Percentiles rank a stretch among this genome's conserved stretches.
Evolutionary conservation across 225 moss, liverwort and hornwort genomes (phyloP).

Genomic region (Straminergon stramineum): DNA sequence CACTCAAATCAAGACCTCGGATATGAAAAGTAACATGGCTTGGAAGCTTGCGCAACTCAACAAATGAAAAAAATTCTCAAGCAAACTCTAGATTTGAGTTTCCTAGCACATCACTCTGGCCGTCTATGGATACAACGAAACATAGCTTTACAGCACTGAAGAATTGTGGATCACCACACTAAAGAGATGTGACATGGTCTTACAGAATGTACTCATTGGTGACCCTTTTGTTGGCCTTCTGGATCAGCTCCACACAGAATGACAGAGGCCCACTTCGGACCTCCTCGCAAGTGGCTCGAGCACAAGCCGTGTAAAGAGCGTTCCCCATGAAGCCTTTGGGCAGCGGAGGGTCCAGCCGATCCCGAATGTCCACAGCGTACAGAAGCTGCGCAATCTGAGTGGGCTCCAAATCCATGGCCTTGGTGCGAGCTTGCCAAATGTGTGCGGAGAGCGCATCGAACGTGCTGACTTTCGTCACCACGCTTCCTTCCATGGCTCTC

Average conservation of each 20-base stretch:
- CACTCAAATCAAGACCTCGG: neutral
- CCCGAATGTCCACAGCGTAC: slow-evolving; percentile 79
- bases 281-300: slow-evolving; percentile 48
- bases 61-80: neutral
- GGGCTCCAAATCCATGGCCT: slow-evolving; percentile 39
- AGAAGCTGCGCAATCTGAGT: slow-evolving; percentile 45
- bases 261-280: slow-evolving; percentile 33
- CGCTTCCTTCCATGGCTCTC: slow-evolving; percentile 42
- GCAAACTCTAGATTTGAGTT: neutral
- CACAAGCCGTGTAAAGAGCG: slow-evolving; percentile 71
- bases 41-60: neutral
- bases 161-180: neutral
- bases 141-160: neutral
- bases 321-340: slow-evolving; percentile 69
- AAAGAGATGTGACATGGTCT: neutral
- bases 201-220: slow-evolving; percentile 55
- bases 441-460: slow-evolving; percentile 78
- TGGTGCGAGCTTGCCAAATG: slow-evolving; percentile 76
- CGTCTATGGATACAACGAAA: neutral
- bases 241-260: slow-evolving; percentile 55
- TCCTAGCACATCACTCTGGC: neutral
- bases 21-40: neutral
- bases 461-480: slow-evolving; percentile 56
- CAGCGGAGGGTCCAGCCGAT: slow-evolving; percentile 55
- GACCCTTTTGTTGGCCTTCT: slow-evolving; percentile 54